These are phyloP conservation scores for Phlebiopsis gigantea DNA, from an alignment of 768 basidiomycete species.

Conservation along the genomic window DNA sequence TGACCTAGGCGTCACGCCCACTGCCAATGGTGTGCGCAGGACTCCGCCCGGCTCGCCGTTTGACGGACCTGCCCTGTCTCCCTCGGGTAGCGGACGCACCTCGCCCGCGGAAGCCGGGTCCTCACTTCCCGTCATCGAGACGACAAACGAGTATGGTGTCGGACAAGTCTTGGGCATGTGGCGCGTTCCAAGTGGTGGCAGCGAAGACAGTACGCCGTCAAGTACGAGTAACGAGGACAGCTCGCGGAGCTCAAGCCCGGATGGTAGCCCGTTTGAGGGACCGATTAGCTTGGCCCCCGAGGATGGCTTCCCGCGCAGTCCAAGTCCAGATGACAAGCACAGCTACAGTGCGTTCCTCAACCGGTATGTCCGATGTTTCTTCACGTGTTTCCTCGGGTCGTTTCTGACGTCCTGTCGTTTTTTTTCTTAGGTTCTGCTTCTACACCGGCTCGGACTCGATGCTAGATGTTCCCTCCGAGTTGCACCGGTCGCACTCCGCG, in stretches of 20 bases:
- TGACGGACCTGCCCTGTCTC: constrained; percentile 1
- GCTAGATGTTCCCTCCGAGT: constrained; percentile 25
- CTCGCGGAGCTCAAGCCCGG: constrained; percentile 25
- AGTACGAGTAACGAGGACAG: constrained; percentile 38
- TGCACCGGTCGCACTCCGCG: constrained; percentile 42
- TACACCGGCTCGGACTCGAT: constrained; percentile 56
- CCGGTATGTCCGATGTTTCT: constrained; percentile 39
- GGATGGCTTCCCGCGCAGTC: constrained; percentile 13
- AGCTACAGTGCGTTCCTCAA: constrained; percentile 60
- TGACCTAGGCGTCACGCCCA: constrained; percentile 32
- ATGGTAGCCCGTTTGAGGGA: constrained; percentile 12
- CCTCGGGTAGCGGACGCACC: constrained; percentile 5
- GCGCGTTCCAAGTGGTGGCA: constrained; percentile 20
- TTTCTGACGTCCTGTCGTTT: not conserved
- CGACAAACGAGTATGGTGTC: not conserved
- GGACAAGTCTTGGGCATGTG: constrained; percentile 6
- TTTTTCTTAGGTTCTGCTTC: constrained; percentile 63
- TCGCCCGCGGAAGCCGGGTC: constrained; percentile 1
- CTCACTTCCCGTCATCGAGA: not conserved
- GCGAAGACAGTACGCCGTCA: constrained; percentile 42
- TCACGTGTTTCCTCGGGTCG: not conserved
- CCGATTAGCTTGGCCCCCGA: constrained; percentile 7
- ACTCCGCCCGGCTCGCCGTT: constrained; percentile 47
- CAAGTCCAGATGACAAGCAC: constrained; percentile 16
- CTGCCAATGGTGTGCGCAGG: constrained; percentile 28